Base-by-base conservation (phyloP, 1,139 yeast genomes). In the Taphrina pruni region DNA sequence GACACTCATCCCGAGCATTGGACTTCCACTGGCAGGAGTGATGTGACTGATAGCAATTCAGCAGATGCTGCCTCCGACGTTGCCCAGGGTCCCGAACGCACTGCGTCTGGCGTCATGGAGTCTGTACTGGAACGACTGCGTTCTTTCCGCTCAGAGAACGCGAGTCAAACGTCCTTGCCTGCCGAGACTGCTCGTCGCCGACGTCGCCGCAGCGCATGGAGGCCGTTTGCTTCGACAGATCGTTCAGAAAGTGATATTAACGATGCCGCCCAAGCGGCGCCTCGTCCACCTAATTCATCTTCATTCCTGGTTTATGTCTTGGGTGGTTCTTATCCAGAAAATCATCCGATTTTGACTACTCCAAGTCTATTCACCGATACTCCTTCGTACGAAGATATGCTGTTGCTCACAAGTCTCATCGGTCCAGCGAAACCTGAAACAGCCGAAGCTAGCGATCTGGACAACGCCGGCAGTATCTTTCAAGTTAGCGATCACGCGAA, bases 241-340 rank as follows among this genome's bases (percentile, higher is more conserved):
- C 48, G 62, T 20, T 43, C 62, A 6, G 36, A 50, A 4, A 21
- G 54, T 50, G 54, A 50, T 26, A 7, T 45, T 1, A 45, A 7
- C 3, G 48, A 45, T 45, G 8, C 48, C 20, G 12, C 48, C 8
- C 46, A 56, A 21, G 35, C 39, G 6, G 46, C 60, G 11, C 21
- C 67, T 36, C 50, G 50, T 9, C 56, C 61, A 35, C 70, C 62
- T 9, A 68, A 75, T 8, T 72, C 80, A 12, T 81, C 85, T 1
- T 84, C 86, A 86, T 81, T 83, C 36, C 82, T 84, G 20, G 58
- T 58, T 2, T 83, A 82, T 71, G 85, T 84, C 6, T 79, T 83
- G 73, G 86, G 86, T 0, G 85, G 85, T 39, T 74, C 81, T 2
- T 84, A 81, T 71, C 82, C 84, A 0, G 78, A 77, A 65, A 77